Evolutionary conservation across 768 basidiomycete genomes (phyloP), one percentile per base, ranked within the genome.

Genomic region (Leccinum disarticulatum): DNA sequence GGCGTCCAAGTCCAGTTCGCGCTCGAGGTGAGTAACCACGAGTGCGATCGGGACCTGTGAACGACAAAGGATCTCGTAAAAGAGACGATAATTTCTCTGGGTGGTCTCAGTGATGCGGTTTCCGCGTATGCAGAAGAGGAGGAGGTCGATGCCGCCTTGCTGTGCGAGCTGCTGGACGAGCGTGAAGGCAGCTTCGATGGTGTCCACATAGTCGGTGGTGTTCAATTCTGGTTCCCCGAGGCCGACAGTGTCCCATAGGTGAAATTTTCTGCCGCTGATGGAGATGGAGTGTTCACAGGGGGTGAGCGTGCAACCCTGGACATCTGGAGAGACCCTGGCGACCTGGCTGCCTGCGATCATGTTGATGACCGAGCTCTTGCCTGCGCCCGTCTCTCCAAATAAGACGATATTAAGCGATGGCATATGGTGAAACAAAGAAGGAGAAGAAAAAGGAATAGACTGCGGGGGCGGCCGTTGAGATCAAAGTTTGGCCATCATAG

Each of bases 331-430:
- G 54, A 66, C 36, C 15, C 27, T 46, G 1, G 70, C 70, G 38
- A 69, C 51, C 1, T 30, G 19, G 19, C 11, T 27, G 3, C 70
- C 72, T 7, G 71, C 72, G 11, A 72, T 64, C 54, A 73, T 11
- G 56, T 72, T 72, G 60, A 73, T 64, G 17, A 73, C 62, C 1
- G 70, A 72, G 57, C 68, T 74, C 62, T 70, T 73, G 35, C 71
- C 72, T 0, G 65, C 58, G 17, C 79, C 77, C 0, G 75, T 73
- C 60, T 79, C 77, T 9, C 79, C 80, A 48, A 80, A 79, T 28
- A 81, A 47, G 50, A 80, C 68, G 46, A 80, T 66, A 52, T 80
- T 81, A 36, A 66, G 52, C 5, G 65, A 62, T 6, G 57, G 15
- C 67, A 33, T 61, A 54, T 61, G 56, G 36, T 10, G 5, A 11